Conservation (phyloP, 768 basidiomycete genomes). For the Boletus subparvulus region DNA sequence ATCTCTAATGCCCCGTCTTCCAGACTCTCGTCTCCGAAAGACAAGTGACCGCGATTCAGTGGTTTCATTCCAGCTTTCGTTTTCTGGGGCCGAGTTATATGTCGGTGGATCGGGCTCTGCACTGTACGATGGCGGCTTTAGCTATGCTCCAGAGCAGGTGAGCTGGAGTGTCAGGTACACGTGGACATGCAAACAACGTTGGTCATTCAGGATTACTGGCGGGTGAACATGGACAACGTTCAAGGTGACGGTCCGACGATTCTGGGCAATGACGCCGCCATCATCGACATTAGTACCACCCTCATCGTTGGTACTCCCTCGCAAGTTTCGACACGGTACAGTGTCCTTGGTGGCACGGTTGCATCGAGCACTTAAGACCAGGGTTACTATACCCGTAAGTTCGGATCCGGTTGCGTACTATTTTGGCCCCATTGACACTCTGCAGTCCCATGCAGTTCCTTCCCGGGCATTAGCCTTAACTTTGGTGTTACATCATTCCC, state of each 20-base stretch:
- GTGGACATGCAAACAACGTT: slow-evolving; percentile 1
- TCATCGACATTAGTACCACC: slow-evolving; percentile 22
- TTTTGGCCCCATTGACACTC: background rate
- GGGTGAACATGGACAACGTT: slow-evolving; percentile 9
- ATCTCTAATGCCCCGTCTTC: too few relatives aligned
- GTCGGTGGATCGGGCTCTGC: slow-evolving; percentile 40
- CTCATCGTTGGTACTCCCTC: background rate
- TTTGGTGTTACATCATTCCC: slow-evolving; percentile 37
- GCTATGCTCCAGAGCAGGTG: slow-evolving; percentile 24
- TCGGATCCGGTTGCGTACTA: background rate
- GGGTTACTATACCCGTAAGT: slow-evolving; percentile 33
- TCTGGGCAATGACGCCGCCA: background rate
- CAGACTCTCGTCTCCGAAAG: too few relatives aligned
- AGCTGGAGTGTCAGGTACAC: background rate
- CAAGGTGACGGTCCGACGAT: background rate
- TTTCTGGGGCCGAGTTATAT: slow-evolving; percentile 33
- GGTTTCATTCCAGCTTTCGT: slow-evolving; percentile 24
- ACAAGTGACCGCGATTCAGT: background rate
- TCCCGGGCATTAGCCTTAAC: slow-evolving; percentile 19
- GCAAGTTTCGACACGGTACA: background rate
- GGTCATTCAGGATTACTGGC: slow-evolving; percentile 8
- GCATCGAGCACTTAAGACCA: slow-evolving; percentile 11
- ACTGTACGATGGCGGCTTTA: slow-evolving; percentile 39
- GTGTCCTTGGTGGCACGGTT: slow-evolving; percentile 4
- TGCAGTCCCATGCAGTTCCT: slow-evolving; percentile 28